Base-by-base conservation (phyloP, 352 stramenopile species). In the Phytophthora foliorum region DNA sequence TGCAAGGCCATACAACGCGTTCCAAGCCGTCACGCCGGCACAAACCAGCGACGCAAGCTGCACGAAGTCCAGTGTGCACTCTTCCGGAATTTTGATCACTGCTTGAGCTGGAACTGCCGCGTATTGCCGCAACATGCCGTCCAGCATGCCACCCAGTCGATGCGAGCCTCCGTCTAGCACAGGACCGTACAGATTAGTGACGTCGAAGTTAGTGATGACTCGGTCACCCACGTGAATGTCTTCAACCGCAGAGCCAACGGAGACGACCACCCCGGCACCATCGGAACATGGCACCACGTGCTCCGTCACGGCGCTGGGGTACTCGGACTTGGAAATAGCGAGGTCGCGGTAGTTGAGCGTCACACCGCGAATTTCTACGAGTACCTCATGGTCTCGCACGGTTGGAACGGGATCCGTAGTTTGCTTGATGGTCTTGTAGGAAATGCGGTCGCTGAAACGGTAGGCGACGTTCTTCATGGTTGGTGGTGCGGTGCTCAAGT, bases 121-220 rank as follows among this genome's bases (percentile, higher is more conserved):
- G 44, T 63, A 78, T 31, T 75, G 49, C 5, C 57, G 61, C 51
- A 75, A 52, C 34, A 72, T 58, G 19, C 66, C 71, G 22, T 75
- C 66, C 19, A 73, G 21, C 4, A 41, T 32, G 2, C 65, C 71
- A 13, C 66, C 71, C 14, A 65, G 63, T 16, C 22, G 38, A 14
- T 67, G 51, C 4, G 25, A 25, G 6, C 29, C 31, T 54, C 55
- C 22, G 10, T 59, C 39, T 6, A 57, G 34, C 14, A 59, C n/a
- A 10, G 54, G 54, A 9, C 59, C 67, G 50, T 75, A 74, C 16
- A 55, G 32, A 39, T 78, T 58, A 21, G 50, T 39, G 32, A 72
- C 29, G 39, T 55, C 52, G 32, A 74, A 77, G 55, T 72, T 77
- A 31, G 45, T 24, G 19, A 74, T 68, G 4, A 77, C 58, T 9